phyloP scores from a whole-genome alignment of 2,329 filamentous ascomycete genomes.

The Hypoxylon sp. region DNA sequence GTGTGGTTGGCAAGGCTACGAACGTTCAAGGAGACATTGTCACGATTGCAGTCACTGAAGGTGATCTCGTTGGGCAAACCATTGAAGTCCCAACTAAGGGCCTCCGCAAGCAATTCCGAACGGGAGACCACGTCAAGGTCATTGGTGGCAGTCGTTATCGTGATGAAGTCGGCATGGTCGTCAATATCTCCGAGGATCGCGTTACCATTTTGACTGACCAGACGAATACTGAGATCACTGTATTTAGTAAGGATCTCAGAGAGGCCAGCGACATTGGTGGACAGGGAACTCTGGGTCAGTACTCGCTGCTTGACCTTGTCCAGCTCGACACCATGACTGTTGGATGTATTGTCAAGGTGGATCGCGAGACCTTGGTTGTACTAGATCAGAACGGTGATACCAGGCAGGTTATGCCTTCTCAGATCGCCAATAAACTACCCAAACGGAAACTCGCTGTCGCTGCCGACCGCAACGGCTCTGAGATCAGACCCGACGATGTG shows the following conservation, averaged over 20 bases:
- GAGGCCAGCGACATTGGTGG: slow-evolving; percentile 94
- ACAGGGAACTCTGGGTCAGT: slow-evolving; percentile 87
- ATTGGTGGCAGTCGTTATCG: slow-evolving; percentile 95
- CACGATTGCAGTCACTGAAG: slow-evolving; percentile 86
- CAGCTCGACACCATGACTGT: slow-evolving; percentile 94
- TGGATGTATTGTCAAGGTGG: slow-evolving; percentile 93
- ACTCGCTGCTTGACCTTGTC: slow-evolving; percentile 91
- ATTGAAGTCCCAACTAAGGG: slow-evolving; percentile 95
- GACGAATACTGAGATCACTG: slow-evolving; percentile 92
- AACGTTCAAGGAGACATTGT: slow-evolving; percentile 94
- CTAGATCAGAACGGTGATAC: slow-evolving; percentile 91
- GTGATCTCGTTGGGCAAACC: slow-evolving; percentile 82
- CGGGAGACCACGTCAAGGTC: slow-evolving; percentile 98
- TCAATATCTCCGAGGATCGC: slow-evolving; percentile 91
- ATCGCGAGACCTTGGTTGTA: slow-evolving; percentile 90
- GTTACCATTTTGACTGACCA: slow-evolving; percentile 95
- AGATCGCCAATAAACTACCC: slow-evolving; percentile 90
- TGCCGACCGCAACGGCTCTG: slow-evolving; percentile 91
- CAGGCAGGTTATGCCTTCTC: slow-evolving; percentile 87
- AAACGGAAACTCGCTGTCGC: slow-evolving; percentile 88
- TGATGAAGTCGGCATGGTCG: slow-evolving; percentile 97
- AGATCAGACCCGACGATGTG: slow-evolving; percentile 91
- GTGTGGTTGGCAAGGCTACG: slow-evolving; percentile 86
- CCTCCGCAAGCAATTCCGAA: slow-evolving; percentile 90
- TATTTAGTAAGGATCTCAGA: slow-evolving; percentile 96